These are phyloP conservation scores for Vitis cinerea DNA, from an alignment of 164 flowering plant genomes.

Conservation along the genomic window DNA sequence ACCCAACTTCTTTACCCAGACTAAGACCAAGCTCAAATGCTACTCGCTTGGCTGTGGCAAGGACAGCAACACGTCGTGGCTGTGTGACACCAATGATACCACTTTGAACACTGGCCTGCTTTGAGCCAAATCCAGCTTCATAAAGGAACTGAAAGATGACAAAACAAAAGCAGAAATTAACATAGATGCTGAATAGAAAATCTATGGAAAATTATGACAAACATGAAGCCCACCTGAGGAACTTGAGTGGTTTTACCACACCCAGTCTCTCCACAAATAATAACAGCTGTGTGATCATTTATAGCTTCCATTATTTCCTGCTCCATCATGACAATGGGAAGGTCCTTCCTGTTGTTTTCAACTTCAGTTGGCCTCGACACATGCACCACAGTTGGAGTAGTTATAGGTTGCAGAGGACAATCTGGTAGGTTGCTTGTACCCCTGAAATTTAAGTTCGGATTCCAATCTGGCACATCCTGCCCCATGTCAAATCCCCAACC, in stretches of 20 bases:
- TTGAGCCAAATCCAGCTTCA: slow-evolving; percentile 94
- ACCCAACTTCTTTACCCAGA: slow-evolving; percentile 90
- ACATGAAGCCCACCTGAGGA: slow-evolving; percentile 62
- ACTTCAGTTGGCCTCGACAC: slow-evolving; percentile 78
- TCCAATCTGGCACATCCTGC: slow-evolving; percentile 34
- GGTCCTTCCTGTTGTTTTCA: slow-evolving; percentile 64
- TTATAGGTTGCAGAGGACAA: slow-evolving; percentile 14
- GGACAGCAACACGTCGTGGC: slow-evolving; percentile 98
- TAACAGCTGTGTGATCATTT: slow-evolving; percentile 60
- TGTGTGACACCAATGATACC: slow-evolving; percentile 93
- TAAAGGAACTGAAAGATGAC: slow-evolving; percentile 73
- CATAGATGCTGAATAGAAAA: background rate
- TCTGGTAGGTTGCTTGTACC: slow-evolving; percentile 8
- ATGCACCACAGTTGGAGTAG: slow-evolving; percentile 58
- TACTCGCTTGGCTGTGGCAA: slow-evolving; percentile 91
- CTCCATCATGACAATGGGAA: slow-evolving; percentile 97
- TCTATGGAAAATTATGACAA: background rate
- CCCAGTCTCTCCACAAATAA: slow-evolving; percentile 94
- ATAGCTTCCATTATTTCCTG: slow-evolving; percentile 98
- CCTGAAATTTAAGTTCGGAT: slow-evolving; percentile 5
- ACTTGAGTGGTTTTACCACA: slow-evolving; percentile 97
- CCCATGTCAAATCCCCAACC: slow-evolving; percentile 4
- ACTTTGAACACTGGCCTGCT: slow-evolving; percentile 26
- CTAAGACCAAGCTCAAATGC: slow-evolving; percentile 85
- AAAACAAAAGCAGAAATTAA: slow-evolving; percentile 10